Base-by-base conservation (phyloP, 2,329 filamentous ascomycete genomes). In the Zymoseptoria ardabiliae region DNA sequence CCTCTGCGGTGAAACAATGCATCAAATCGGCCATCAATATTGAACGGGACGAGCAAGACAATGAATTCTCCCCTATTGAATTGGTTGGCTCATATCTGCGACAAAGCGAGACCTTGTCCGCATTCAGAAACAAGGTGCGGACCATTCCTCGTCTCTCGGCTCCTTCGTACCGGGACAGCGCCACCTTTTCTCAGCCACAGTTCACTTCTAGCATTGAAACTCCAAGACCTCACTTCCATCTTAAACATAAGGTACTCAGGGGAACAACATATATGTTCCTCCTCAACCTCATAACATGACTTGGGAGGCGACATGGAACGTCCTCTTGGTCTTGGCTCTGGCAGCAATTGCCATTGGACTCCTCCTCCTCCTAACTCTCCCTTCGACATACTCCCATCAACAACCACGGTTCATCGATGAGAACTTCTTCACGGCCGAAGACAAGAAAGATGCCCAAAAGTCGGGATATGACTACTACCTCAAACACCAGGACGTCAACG, bases 331-430 rank as follows among this genome's bases (percentile, higher is more conserved):
- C 22, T 62, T 76, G n/a, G 70, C 72, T 4, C 67, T 79, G 13
- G 58, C 77, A 11, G 81, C 79, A 17, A 80, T 76, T 3, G 66
- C 76, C 10, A 66, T 84, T 64, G 80, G 79, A 7, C 61, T 81
- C 49, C 28, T 68, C 58, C 68, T 82, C 45, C 76, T 85, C 23
- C 62, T 83, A 55, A 76, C 79, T 7, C 71, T 84, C 13, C 83
- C 83, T 1, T 77, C 78, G 21, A 76, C 78, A 64, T 84, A 83
- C 72, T 72, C 73, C 41, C 72, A 75, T 11, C 75, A 73, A 61
- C 65, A 68, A 10, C 65, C 66, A 13, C 61, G 64, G 21, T 57
- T 62, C 17, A 56, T 69, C 13, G 62, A 58, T n/a, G 62, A 72
- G 41, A 62, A 63, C 10, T 62, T 68, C 45, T 73, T 73, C 57